Base-by-base conservation (phyloP, 768 basidiomycete species). In the Scleroderma bovista region DNA sequence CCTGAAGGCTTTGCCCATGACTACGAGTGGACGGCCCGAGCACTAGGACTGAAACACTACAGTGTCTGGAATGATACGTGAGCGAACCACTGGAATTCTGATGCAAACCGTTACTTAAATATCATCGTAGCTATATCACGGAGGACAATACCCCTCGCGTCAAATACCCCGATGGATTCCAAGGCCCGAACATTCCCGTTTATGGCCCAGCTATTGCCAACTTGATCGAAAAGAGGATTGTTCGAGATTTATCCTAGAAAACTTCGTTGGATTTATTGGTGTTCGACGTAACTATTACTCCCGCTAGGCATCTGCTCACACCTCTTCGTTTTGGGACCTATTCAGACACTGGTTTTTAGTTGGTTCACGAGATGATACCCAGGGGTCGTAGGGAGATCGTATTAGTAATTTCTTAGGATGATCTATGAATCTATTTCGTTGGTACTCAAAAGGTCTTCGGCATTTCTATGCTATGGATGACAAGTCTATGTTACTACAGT, bases 101-200 rank as follows among this genome's bases (percentile, higher is more conserved):
- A 29, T 53, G 20, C 10, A n/a, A 17, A 36, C n/a, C n/a, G n/a
- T n/a, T 12, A 10, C 17, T 20, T 17, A 13, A 33, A 16, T 19
- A 23, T 45, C 19, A 16, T 32, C 53, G 17, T 32, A 62, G 57
- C 12, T 66, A 55, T 47, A 55, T 54, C 44, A 29, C 55, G 7
- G 43, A 70, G 51, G 71, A 67, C 16, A 60, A 71, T 17, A 71
- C 81, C 67, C 68, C 78, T 23, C 19, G 31, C 0, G 80, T 86
- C 0, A 60, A 65, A n/a, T 92, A 92, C 57, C 90, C 90, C 0
- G 83, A 90, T 8, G 89, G 87, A 22, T 93, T 93, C 72, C 91
- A 93, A 59, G 82, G 83, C 37, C 73, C 76, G n/a, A 67, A 72
- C 32, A 93, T 93, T 50, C 89, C 89, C 2, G 83, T 86, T 0